phyloP scores from a whole-genome alignment of 2,329 filamentous ascomycete genomes.

The Escovopsis weberi region DNA sequence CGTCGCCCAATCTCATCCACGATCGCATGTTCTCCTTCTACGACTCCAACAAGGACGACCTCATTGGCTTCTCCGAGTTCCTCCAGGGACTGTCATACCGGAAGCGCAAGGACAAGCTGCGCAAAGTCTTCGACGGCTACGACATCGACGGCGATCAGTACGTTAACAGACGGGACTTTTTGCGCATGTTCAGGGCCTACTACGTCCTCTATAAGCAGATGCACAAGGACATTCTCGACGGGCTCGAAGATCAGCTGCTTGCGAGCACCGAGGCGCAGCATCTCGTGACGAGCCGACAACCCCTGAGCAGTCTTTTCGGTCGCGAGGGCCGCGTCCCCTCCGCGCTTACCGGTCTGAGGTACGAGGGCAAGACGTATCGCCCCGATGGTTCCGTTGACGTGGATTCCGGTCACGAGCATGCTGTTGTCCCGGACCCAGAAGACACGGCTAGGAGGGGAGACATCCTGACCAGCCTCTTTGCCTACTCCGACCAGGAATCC shows the following conservation, averaged over 20 bases:
- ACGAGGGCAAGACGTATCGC: slow-evolving; percentile 53
- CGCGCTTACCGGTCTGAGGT: slow-evolving; percentile 39
- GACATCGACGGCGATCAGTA: slow-evolving; percentile 82
- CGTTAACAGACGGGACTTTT: slow-evolving; percentile 71
- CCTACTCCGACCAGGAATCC: slow-evolving; percentile 17
- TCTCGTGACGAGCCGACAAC: slow-evolving; percentile 59
- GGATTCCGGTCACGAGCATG: slow-evolving; percentile 38
- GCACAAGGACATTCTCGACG: slow-evolving; percentile 68
- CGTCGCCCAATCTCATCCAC: slow-evolving; percentile 77
- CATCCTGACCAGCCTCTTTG: slow-evolving; percentile 41
- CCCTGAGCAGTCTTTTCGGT: slow-evolving; percentile 60
- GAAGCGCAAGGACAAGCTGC: slow-evolving; percentile 53
- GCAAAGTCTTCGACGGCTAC: slow-evolving; percentile 72
- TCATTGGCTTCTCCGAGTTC: slow-evolving; percentile 90
- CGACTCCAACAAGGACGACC: slow-evolving; percentile 73
- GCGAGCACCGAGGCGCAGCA: slow-evolving; percentile 63
- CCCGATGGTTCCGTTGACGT: slow-evolving; percentile 51
- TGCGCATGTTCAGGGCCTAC: slow-evolving; percentile 84
- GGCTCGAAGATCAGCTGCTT: slow-evolving; percentile 63
- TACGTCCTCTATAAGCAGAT: slow-evolving; percentile 84
- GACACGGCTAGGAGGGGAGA: slow-evolving; percentile 48
- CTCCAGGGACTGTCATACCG: slow-evolving; percentile 63
- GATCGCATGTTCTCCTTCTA: slow-evolving; percentile 97
- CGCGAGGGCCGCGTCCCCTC: slow-evolving; percentile 54
- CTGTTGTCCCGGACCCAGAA: slow-evolving; percentile 43